Percentiles rank a stretch among this genome's conserved stretches.
Conservation (phyloP, 768 basidiomycete species). For the Serendipita vermifera region DNA sequence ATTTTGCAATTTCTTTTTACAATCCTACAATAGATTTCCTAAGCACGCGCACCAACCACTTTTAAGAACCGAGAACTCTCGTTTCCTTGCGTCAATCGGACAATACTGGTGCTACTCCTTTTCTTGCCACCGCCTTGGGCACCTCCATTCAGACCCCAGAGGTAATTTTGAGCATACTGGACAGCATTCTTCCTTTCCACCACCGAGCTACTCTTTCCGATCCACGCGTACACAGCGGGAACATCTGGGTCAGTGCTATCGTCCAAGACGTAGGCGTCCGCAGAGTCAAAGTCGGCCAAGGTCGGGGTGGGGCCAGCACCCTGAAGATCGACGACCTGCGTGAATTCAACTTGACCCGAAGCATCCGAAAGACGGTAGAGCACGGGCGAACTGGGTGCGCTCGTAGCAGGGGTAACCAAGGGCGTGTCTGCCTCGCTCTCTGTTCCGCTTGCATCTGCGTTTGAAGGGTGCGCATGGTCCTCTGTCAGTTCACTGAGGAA, state of each 20-base stretch:
- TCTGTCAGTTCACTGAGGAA: constrained; percentile 36
- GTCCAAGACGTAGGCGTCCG: constrained; percentile 43
- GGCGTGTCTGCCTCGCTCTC: constrained; percentile 11
- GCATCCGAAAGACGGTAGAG: constrained; percentile 37
- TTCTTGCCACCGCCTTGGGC: constrained; percentile 17
- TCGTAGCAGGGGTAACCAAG: constrained; percentile 3
- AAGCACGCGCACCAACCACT: constrained; percentile 18
- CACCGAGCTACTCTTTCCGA: constrained; percentile 37
- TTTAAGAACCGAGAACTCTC: constrained; percentile 38
- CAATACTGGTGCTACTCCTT: constrained; percentile 25
- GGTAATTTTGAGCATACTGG: constrained; percentile 44
- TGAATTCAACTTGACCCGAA: constrained; percentile 30
- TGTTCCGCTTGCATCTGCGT: background rate
- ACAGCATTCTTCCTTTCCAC: constrained; percentile 38
- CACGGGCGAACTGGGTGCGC: constrained; percentile 19
- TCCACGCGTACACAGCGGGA: constrained; percentile 45
- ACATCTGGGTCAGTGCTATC: constrained; percentile 24
- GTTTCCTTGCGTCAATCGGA: constrained; percentile 42
- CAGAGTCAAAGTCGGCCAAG: constrained; percentile 29
- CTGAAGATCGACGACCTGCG: constrained; percentile 12
- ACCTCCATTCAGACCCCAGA: constrained; percentile 28
- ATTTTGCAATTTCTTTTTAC: no score
- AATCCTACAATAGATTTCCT: background rate
- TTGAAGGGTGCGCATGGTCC: constrained; percentile 15
- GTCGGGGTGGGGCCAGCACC: constrained; percentile 23